Evolutionary conservation across 371 early-diverging fungal species (phyloP).

Genomic region (Chytridium lagenaria): DNA sequence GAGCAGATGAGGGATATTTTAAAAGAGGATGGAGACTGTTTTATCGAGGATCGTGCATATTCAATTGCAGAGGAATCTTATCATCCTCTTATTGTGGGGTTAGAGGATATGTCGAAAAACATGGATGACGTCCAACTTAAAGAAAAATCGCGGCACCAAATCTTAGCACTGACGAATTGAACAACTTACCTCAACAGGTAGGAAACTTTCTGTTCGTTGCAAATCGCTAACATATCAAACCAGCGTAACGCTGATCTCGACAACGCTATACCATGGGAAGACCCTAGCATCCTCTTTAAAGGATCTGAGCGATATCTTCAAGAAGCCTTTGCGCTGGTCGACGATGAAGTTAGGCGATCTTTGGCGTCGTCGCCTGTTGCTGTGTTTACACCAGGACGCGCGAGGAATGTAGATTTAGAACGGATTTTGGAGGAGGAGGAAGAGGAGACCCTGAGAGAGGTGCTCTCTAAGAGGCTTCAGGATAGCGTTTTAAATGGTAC

Average conservation of each 20-base stretch:
- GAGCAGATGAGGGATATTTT: not conserved
- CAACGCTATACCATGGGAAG: not conserved
- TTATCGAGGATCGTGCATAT: not conserved
- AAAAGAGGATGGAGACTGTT: too few relatives aligned
- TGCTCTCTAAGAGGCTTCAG: not conserved
- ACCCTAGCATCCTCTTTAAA: conserved; percentile 4
- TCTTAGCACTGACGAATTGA: too few relatives aligned
- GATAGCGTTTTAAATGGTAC: too few relatives aligned
- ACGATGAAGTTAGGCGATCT: not conserved
- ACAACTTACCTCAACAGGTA: not conserved
- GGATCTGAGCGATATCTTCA: conserved; percentile 1
- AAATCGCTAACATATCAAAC: not conserved
- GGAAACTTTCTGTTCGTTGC: too few relatives aligned
- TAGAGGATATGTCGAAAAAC: not conserved
- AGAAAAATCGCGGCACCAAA: not conserved
- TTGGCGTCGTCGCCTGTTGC: not conserved
- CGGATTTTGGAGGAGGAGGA: not conserved
- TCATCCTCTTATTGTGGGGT: not conserved
- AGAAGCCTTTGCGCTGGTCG: not conserved
- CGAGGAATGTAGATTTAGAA: not conserved
- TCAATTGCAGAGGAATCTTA: not conserved
- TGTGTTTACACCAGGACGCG: not conserved
- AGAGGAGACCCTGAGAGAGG: not conserved
- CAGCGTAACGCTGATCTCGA: not conserved
- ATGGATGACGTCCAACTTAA: not conserved